Percentiles rank a stretch among this genome's conserved stretches.
These are phyloP conservation scores for Trichophyton equinum DNA, from an alignment of 2,329 filamentous ascomycete genomes.

Conservation along the genomic window DNA sequence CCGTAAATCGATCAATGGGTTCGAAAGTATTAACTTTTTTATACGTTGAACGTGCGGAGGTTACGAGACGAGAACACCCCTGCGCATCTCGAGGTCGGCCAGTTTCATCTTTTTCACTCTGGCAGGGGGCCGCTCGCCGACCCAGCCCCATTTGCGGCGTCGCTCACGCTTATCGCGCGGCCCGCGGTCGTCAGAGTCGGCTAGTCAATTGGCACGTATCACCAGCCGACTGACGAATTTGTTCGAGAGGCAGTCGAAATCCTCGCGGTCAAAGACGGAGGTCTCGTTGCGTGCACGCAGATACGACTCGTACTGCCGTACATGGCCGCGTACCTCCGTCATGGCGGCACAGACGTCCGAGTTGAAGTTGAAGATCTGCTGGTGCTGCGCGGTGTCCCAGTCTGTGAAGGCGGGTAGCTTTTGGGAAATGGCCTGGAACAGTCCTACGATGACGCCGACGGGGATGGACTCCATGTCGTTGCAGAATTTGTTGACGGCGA, in stretches of 20 bases:
- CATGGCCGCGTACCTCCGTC: constrained; percentile 88
- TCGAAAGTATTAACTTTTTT: no score
- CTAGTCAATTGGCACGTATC: constrained; percentile 67
- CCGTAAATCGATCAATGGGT: no score
- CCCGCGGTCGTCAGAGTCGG: not conserved
- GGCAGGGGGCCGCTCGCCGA: not conserved
- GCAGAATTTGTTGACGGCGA: constrained; percentile 86
- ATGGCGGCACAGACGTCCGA: constrained; percentile 84
- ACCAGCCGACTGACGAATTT: constrained; percentile 95
- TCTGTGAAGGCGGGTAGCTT: constrained; percentile 86
- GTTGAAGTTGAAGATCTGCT: constrained; percentile 83
- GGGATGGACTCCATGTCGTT: constrained; percentile 92
- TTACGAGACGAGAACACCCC: not conserved
- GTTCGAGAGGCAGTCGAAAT: constrained; percentile 92
- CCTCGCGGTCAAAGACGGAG: constrained; percentile 67
- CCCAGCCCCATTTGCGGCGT: not conserved
- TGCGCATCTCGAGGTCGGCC: not conserved
- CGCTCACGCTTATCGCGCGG: not conserved
- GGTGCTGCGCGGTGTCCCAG: constrained; percentile 87
- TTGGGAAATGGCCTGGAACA: constrained; percentile 96
- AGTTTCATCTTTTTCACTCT: not conserved
- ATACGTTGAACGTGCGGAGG: no score
- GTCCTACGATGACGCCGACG: constrained; percentile 87
- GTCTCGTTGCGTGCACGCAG: constrained; percentile 65
- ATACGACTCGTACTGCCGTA: constrained; percentile 82